Evolutionary conservation across 805 yeast species (phyloP), one percentile per base, ranked within the genome.

Genomic region (Candida pseudofarinosa): DNA sequence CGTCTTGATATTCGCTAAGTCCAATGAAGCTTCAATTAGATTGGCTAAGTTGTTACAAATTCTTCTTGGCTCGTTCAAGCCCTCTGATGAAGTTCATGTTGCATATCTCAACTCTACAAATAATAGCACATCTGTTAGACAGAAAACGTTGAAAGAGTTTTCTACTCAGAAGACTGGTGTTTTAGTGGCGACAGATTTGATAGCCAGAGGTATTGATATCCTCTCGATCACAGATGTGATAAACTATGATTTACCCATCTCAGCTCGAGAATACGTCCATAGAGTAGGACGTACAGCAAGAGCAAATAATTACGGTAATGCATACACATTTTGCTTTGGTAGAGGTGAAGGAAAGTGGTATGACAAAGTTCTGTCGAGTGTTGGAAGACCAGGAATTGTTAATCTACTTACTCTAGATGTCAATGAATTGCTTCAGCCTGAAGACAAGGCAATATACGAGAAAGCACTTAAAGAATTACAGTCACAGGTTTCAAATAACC

Each of bases 271-370:
- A 53, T 93, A 93, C 52, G 88, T 93, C 19, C 99, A 93, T 64
- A 77, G 99, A 55, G 88, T 89, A 33, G 99, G 99, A 33, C 82
- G 99, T 69, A 90, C 98, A 0, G 97, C 98, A 1, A 80, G 99
- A 66, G 99, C 99, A 2, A 83, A 85, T 40, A 77, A 81, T 30
- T 40, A 51, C 0, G 99, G 99, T 58, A 66, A 69, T 31, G 96
- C 96, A 0, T 77, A 81, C 58, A 85, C 80, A 37, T 60, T 91
- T 19, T 71, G 82, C n/a, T 72, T 80, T 45, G 95, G 96, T 20
- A 79, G 78, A 42, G 90, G 89, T 41, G 98, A 93, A 53, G 72
- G 69, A 39, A 80, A 74, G 50, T 85, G 87, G 84, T 73, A 74
- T 46, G 69, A 69, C 39, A 73, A 63, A 42, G 53, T 75, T 23